Percentiles rank a stretch among this genome's conserved stretches.
These are phyloP conservation scores for Ganoderma resinaceum DNA, from an alignment of 1,284 basidiomycete genomes.

Conservation along the genomic window DNA sequence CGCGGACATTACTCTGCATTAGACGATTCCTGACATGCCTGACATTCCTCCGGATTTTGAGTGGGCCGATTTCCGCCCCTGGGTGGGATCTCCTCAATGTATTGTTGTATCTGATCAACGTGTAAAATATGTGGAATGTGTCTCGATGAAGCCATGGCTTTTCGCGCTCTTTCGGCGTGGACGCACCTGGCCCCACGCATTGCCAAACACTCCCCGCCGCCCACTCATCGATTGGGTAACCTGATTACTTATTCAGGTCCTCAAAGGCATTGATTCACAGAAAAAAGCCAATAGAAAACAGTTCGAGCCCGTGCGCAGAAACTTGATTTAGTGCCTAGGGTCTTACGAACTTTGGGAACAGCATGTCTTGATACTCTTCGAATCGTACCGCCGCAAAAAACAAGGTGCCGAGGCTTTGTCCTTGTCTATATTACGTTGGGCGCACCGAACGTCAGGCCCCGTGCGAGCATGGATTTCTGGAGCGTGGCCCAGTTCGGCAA, in stretches of 20 bases:
- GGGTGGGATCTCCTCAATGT: background rate
- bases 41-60: background rate
- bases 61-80: background rate
- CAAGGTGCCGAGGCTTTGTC: background rate
- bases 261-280: background rate
- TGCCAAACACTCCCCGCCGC: background rate
- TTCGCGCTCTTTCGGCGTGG: background rate
- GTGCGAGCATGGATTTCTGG: background rate
- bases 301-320: background rate
- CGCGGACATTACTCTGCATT: conserved; percentile 42
- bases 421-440: background rate
- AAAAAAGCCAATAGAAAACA: background rate
- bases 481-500: background rate
- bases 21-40: background rate
- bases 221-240: background rate
- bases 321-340: background rate
- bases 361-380: background rate
- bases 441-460: background rate
- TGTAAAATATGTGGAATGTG: background rate
- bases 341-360: background rate
- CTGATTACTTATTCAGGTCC: background rate
- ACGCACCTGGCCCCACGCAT: background rate
- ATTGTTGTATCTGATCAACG: background rate
- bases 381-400: background rate
- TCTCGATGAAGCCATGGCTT: background rate